Base-by-base conservation (phyloP, 805 yeast species). In the Candida hispaniensis region DNA sequence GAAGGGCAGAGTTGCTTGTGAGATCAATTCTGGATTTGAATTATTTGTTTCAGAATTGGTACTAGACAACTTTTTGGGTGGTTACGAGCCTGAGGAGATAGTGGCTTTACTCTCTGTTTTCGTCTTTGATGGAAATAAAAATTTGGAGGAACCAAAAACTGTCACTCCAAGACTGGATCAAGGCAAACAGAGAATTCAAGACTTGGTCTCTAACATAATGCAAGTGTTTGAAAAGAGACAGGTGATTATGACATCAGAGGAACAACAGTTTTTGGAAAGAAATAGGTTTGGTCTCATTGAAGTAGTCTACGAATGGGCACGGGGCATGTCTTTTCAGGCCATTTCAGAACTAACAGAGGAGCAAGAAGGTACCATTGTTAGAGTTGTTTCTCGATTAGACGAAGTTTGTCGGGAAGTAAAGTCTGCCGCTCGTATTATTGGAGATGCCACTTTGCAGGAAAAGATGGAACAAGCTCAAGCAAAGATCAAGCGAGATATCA, bases 271-370 rank as follows among this genome's bases (percentile, higher is more conserved):
- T 49, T 59, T 78, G 44, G 93, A 82, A 39, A 69, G 77, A 44
- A 77, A 82, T 48, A 64, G 97, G 46, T 91, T 91, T 57, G 94
- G 88, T 0, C 65, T 91, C 49, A 80, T 83, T 58, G 88, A 85
- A 53, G 94, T 83, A 8, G 94, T 88, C 4, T 91, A 88, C 54
- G 96, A 91, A 58, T 91, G 99, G 99, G 95, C 97, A 1, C 67
- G 93, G 45, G 99, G 98, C 2, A 68, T 77, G 66, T 69, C 93
- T 0, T 91, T 91, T 62, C 78, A 79, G 44, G 93, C 83, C 40
- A 88, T 91, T 44, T 91, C 86, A 78, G 77, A 73, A 41, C 67
- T 83, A 44, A 81, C 94, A 40, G 75, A 74, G 12, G 94, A 86
- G 48, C 86, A 83, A 21, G 98, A 91, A 58, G 99, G 99, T 25